These are phyloP conservation scores for Scedosporium dehoogii DNA, from an alignment of 2,329 filamentous ascomycete species.

Conservation along the genomic window DNA sequence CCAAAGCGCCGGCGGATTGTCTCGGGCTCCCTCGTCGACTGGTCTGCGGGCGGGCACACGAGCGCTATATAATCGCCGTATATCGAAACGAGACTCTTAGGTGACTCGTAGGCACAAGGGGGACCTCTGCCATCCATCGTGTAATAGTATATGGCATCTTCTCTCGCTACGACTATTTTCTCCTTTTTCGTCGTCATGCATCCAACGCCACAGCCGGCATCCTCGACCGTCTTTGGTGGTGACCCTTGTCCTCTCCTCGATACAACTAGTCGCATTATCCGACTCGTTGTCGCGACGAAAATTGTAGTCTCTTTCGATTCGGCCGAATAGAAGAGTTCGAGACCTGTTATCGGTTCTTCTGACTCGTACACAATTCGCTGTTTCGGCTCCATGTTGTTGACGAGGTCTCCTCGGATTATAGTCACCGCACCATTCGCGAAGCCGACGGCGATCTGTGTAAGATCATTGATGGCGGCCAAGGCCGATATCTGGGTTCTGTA, in stretches of 20 bases:
- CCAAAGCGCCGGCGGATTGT: slow-evolving; percentile 64
- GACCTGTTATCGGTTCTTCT: slow-evolving; percentile 88
- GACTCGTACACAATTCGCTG: slow-evolving; percentile 95
- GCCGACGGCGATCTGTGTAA: slow-evolving; percentile 87
- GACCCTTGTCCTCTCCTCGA: slow-evolving; percentile 84
- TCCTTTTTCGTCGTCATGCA: slow-evolving; percentile 84
- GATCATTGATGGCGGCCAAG: slow-evolving; percentile 75
- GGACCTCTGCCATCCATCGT: slow-evolving; percentile 74
- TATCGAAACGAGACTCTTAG: slow-evolving; percentile 71
- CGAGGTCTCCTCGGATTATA: slow-evolving; percentile 83
- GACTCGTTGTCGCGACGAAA: slow-evolving; percentile 84
- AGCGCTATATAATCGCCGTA: slow-evolving; percentile 82
- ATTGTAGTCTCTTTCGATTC: slow-evolving; percentile 54
- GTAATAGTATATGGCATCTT: slow-evolving; percentile 95
- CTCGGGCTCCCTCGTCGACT: slow-evolving; percentile 33
- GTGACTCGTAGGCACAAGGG: slow-evolving; percentile 83
- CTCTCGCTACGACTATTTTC: slow-evolving; percentile 82
- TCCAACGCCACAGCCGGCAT: slow-evolving; percentile 81
- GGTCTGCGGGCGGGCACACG: slow-evolving; percentile 57
- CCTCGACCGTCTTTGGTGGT: slow-evolving; percentile 78
- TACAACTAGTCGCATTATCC: slow-evolving; percentile 78
- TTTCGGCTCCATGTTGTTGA: slow-evolving; percentile 89
- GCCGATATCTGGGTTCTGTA: slow-evolving; percentile 59
- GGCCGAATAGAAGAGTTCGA: slow-evolving; percentile 60
- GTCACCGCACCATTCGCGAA: slow-evolving; percentile 95